Evolutionary conservation across 768 basidiomycete species (phyloP).

Genomic region (Cubamyces sp.): DNA sequence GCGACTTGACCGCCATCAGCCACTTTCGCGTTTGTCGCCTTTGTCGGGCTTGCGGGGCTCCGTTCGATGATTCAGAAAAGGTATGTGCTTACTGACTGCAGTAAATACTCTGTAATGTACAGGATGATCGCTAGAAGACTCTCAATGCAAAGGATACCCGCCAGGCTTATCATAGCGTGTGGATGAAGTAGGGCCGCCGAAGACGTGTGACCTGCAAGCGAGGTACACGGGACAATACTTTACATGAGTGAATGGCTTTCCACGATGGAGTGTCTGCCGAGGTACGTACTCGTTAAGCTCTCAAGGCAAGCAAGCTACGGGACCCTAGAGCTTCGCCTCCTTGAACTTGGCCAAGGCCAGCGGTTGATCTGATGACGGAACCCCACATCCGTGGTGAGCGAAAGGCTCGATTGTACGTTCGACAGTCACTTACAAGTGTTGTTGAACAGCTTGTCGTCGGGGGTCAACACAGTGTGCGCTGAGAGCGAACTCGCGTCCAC

Average conservation of each 20-base stretch:
- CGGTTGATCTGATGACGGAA: conserved; percentile 24
- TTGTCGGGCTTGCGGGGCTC: too few species aligned
- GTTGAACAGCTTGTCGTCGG: conserved; percentile 72
- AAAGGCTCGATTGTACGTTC: neutral
- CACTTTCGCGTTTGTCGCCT: neutral
- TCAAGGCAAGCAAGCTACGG: neutral
- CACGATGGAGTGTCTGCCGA: neutral
- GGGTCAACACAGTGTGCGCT: conserved; percentile 64
- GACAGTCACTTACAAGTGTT: conserved; percentile 69
- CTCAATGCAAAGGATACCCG: too few species aligned
- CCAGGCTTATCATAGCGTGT: too few species aligned
- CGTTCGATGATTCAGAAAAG: too few species aligned
- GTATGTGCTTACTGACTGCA: too few species aligned
- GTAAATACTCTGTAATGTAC: too few species aligned
- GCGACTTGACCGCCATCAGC: neutral
- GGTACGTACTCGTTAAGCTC: neutral
- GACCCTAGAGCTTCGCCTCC: conserved; percentile 27
- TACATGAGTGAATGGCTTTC: neutral
- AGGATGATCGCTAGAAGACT: too few species aligned
- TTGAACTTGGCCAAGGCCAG: conserved; percentile 27
- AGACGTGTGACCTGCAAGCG: too few species aligned
- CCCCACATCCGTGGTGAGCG: neutral
- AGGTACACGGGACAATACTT: neutral
- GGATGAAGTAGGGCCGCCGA: too few species aligned
- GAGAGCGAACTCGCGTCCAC: conserved; percentile 77